These are phyloP conservation scores for Diplodia intermedia DNA, from an alignment of 2,329 filamentous ascomycete genomes.

Conservation along the genomic window DNA sequence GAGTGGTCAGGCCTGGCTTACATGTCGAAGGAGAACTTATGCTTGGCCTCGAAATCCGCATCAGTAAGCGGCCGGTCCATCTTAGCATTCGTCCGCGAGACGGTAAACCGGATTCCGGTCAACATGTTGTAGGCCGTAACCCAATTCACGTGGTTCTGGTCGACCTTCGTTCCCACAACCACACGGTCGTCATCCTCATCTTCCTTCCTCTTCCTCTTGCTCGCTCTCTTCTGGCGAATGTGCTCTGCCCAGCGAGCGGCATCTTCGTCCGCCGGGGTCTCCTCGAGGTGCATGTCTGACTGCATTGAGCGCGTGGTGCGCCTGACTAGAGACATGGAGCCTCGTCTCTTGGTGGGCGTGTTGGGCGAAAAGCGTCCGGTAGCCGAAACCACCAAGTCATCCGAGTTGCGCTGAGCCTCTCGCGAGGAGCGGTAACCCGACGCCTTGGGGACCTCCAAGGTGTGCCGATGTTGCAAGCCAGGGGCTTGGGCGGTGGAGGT, in stretches of 20 bases:
- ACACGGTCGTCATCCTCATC: slow-evolving; percentile 91
- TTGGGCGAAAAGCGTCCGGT: slow-evolving; percentile 84
- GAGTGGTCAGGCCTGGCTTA: slow-evolving; percentile 56
- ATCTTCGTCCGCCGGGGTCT: slow-evolving; percentile 86
- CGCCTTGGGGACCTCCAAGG: slow-evolving; percentile 81
- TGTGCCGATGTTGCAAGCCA: slow-evolving; percentile 80
- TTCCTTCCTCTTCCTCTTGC: slow-evolving; percentile 81
- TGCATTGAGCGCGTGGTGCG: slow-evolving; percentile 84
- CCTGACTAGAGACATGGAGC: slow-evolving; percentile 82
- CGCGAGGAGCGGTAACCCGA: slow-evolving; percentile 70
- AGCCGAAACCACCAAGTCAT: slow-evolving; percentile 67
- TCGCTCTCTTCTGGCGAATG: slow-evolving; percentile 88
- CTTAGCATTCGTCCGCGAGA: slow-evolving; percentile 96
- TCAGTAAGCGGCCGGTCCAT: slow-evolving; percentile 88
- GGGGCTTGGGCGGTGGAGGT: slow-evolving; percentile 56
- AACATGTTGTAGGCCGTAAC: slow-evolving; percentile 99
- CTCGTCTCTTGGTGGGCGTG: slow-evolving; percentile 69
- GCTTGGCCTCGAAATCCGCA: slow-evolving; percentile 89
- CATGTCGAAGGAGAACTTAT: slow-evolving; percentile 99
- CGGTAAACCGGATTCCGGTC: slow-evolving; percentile 95
- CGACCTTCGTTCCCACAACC: slow-evolving; percentile 94
- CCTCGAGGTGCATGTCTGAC: slow-evolving; percentile 83
- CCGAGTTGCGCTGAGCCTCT: slow-evolving; percentile 55
- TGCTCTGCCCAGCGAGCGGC: slow-evolving; percentile 91
- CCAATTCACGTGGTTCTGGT: slow-evolving; percentile 96